Evolutionary conservation across 2,329 filamentous ascomycete genomes (phyloP), one percentile per base, ranked within the genome.

Genomic region (Colletotrichum agaves): DNA sequence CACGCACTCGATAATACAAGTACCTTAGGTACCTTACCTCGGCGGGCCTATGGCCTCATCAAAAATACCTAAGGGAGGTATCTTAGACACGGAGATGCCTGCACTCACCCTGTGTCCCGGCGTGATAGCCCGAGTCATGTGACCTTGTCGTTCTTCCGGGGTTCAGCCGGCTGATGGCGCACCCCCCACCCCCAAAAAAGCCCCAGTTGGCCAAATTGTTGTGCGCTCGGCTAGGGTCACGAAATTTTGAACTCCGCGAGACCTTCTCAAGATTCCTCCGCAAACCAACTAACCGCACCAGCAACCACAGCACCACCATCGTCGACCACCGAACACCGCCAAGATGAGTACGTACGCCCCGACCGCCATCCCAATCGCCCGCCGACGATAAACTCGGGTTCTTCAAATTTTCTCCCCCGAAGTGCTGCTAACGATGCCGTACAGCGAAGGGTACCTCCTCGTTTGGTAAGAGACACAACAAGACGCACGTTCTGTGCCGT

Each of bases 401-500:
- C 33, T 44, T 46, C 47, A 61, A 58, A 62, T 62, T 69, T 70
- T 71, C 27, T 27, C 27, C 27, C 27, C 27, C 27, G 56, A 60
- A 58, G 58, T 49, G 27, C 13, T 37, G 70, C 73, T 71, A 64
- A 71, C 69, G 50, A 63, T 65, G 65, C 66, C 71, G 72, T 78
- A 76, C 74, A 86, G 84, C 84, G 76, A 86, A 86, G 84, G 84
- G 84, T 83, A 86, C 84, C 76, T 85, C 83, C 78, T 85, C 83
- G 78, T 85, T 85, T 78, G 83, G 83, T 80, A 85, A 85, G 80
- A 82, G 93, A 90, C 93, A 97, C 89, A 97, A 95, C 90, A 97
- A 97, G 91, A 93, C 94, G 88, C 94, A 98, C 91, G 94, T 91
- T 83, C 87, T 98, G 85, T 98, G 94, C 93, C 92, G 94, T 90